phyloP scores from a whole-genome alignment of 345 rosid species.

The Ailanthus altissimus region DNA sequence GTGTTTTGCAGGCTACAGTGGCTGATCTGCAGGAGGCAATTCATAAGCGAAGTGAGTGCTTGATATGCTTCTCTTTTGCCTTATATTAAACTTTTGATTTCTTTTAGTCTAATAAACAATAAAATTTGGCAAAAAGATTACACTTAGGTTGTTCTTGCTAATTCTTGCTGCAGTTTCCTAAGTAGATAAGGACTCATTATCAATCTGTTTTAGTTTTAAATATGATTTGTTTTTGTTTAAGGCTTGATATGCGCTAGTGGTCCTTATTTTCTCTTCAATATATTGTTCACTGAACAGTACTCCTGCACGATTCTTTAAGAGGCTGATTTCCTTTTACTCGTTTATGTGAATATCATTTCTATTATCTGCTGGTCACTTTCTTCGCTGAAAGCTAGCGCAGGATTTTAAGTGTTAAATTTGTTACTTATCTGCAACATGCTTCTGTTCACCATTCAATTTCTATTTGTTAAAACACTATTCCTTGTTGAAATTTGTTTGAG shows the following conservation, averaged over 20 bases:
- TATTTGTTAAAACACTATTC: neutral
- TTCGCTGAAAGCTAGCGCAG: neutral
- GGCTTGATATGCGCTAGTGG: no score
- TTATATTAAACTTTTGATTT: neutral
- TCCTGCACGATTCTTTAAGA: neutral
- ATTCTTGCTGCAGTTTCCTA: neutral
- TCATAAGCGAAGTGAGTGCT: constrained; percentile 67
- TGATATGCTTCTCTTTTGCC: neutral
- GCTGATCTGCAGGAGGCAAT: constrained; percentile 93
- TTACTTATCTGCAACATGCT: neutral
- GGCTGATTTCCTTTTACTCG: neutral
- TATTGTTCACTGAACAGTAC: neutral
- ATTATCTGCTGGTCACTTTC: neutral
- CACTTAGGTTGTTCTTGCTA: neutral
- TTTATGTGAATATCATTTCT: neutral
- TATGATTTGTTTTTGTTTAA: no score
- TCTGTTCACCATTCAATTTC: neutral
- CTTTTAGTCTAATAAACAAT: neutral
- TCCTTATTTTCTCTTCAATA: no score
- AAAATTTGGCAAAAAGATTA: neutral
- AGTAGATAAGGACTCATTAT: neutral
- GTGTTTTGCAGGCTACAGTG: constrained; percentile 71
- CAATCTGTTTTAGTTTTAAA: neutral
- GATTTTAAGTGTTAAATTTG: constrained; percentile 4
- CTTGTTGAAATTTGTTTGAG: neutral